Conservation (phyloP, 805 yeast genomes). For the Candida jianshihensis region DNA sequence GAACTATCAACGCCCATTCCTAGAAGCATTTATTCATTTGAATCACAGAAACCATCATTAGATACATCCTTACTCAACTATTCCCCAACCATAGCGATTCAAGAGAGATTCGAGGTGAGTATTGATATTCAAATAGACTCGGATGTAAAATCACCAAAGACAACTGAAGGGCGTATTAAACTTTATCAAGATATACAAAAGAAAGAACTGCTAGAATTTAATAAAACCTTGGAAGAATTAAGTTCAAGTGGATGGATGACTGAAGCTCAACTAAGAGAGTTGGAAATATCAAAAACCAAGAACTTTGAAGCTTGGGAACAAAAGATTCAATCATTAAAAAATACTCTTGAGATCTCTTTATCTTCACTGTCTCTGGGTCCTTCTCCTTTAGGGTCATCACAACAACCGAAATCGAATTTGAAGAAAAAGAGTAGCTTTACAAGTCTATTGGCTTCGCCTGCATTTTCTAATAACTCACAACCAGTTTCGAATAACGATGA, state of each 20-base stretch:
- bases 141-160: slow-evolving; percentile 5
- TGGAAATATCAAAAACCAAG: slow-evolving; percentile 14
- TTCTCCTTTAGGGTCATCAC: too few species aligned
- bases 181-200: slow-evolving; percentile 14
- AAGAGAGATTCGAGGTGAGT: slow-evolving; percentile 19
- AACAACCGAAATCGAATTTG: too few species aligned
- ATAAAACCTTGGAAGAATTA: slow-evolving; percentile 11
- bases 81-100: slow-evolving; percentile 20
- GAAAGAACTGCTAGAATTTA: slow-evolving; percentile 14
- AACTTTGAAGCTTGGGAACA: slow-evolving; percentile 20
- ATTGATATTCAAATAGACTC: slow-evolving; percentile 14
- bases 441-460: too few species aligned
- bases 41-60: too few species aligned
- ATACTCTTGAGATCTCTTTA: neutral
- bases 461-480: too few species aligned
- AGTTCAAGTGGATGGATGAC: slow-evolving; percentile 22
- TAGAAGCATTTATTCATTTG: too few species aligned
- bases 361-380: too few species aligned
- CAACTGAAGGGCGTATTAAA: slow-evolving; percentile 14
- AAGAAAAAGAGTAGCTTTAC: too few species aligned
- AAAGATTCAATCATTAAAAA: slow-evolving; percentile 12
- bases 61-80: slow-evolving; percentile 5
- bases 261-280: slow-evolving; percentile 9
- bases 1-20: neutral
- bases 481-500: too few species aligned